Evolutionary conservation across 169 alveolate species (phyloP), one percentile per base, ranked within the genome.

Genomic region (Plasmodium blacklocki): DNA sequence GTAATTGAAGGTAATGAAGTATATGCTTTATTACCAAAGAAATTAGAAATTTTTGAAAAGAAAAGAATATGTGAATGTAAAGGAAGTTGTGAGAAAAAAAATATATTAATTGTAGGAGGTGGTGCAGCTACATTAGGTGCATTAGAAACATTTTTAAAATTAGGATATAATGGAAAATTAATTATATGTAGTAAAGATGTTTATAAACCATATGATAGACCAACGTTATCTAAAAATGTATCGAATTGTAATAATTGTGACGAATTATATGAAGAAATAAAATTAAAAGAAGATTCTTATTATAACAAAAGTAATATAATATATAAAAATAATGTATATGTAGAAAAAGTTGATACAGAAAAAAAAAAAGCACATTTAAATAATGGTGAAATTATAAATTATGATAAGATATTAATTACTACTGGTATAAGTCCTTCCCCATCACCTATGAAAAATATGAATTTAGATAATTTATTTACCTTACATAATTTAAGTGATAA

Each of bases 71-170:
- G 93, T 21, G 52, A 75, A 47, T 15, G 85, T 52, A 59, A 59
- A 47, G 96, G 67, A 32, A 74, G 19, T 14, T 83, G 92, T 59
- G 96, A 95, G 63, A 80, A 88, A 15, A 88, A 94, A 59, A 93
- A 89, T 29, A 94, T 95, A 45, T 94, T 93, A 15, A 93, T 96
- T 14, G 93, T 96, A n/a, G 98, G 98, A 0, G 97, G 96, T 0
- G 98, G 98, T 11, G 96, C 97, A 2, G 97, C 97, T 45, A 97
- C 96, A 0, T 88, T 83, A 52, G 94, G 97, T 2, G 97, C 98
- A 4, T 93, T 93, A 1, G 98, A 95, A 73, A 93, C 97, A 15
- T 88, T 96, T 58, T 80, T 97, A 2, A 71, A 89, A n/a, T 88
- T 92, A 60, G 98, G 98, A 19, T 96, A 83, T 71, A 59, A 73